Base-by-base conservation (phyloP, 2,329 filamentous ascomycete genomes). In the Penicillium vulpinum region DNA sequence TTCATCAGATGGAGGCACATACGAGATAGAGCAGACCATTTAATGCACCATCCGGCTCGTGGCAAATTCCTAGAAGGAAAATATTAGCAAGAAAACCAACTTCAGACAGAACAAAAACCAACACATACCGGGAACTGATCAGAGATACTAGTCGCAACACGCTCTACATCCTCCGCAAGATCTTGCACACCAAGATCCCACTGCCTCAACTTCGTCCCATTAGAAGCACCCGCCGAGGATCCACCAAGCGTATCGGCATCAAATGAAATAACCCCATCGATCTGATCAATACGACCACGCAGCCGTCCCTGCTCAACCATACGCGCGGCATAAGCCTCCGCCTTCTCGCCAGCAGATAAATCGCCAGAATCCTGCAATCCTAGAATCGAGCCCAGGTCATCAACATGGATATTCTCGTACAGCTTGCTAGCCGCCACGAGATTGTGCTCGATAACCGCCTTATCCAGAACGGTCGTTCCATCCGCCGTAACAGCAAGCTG, bases 241-340 rank as follows among this genome's bases (percentile, higher is more conserved):
- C 85, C 89, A 52, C 85, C 89, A 55, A 85, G 85, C 68, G 86
- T 86, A 71, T 88, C 69, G 76, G 80, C 75, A 35, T 94, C 90
- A 71, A 99, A 99, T 78, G 87, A 92, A 58, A 99, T 92, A 11
- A 92, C 79, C 15, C 89, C 84, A 55, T 92, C 90, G 56, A 99
- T 92, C 79, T 99, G 94, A 75, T 99, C 93, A 68, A 99, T 97
- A 56, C 88, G 87, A 8, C 93, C 94, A 3, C 88, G 85, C 50
- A 99, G 77, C 31, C 94, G 86, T 10, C 91, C 92, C 75, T 97
- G 92, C 79, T 97, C 92, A 67, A 99, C 91, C 94, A 99, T 99
- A 66, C 86, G 84, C 5, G 93, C 92, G 13, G 93, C 94, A 52
- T 94, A 97, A 57, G 89, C 87, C 79, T 99, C 94, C 4, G 93